Conservation (phyloP, 176 grass and related monocot genomes). For the Triticum urartu region DNA sequence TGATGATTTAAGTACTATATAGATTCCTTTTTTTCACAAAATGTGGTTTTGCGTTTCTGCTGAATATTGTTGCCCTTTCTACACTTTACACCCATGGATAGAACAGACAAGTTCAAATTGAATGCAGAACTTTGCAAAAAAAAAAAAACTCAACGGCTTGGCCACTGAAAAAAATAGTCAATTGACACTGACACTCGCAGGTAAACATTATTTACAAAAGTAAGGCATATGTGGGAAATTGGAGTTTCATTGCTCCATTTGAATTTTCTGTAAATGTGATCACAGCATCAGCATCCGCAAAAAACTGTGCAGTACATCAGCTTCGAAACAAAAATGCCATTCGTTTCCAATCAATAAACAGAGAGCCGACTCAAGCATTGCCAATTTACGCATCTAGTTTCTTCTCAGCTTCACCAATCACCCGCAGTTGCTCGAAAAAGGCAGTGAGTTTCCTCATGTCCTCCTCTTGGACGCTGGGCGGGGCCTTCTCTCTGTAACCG, state of each 20-base stretch:
- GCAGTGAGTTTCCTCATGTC: conserved; percentile 60
- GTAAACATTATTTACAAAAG: background rate
- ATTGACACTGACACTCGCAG: background rate
- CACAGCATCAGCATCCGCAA: background rate
- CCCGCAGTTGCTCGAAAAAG: conserved; percentile 57
- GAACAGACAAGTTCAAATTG: background rate
- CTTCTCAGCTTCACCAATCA: conserved; percentile 70
- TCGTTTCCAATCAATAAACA: background rate
- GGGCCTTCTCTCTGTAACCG: conserved; percentile 83
- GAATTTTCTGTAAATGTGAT: background rate
- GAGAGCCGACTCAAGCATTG: background rate
- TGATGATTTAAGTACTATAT: background rate
- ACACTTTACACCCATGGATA: background rate
- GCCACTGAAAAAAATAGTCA: background rate
- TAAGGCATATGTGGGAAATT: background rate
- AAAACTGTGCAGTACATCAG: background rate
- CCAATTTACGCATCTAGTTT: conserved; percentile 37
- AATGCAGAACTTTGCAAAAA: background rate
- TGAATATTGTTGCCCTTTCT: background rate
- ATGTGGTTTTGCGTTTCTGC: too few species aligned
- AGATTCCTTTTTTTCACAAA: background rate
- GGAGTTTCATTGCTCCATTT: background rate
- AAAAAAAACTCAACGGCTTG: background rate
- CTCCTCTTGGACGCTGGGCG: conserved; percentile 59
- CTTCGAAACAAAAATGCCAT: background rate